These are phyloP conservation scores for Diplodia sapinea DNA, from an alignment of 2,329 filamentous ascomycete genomes.

Conservation along the genomic window DNA sequence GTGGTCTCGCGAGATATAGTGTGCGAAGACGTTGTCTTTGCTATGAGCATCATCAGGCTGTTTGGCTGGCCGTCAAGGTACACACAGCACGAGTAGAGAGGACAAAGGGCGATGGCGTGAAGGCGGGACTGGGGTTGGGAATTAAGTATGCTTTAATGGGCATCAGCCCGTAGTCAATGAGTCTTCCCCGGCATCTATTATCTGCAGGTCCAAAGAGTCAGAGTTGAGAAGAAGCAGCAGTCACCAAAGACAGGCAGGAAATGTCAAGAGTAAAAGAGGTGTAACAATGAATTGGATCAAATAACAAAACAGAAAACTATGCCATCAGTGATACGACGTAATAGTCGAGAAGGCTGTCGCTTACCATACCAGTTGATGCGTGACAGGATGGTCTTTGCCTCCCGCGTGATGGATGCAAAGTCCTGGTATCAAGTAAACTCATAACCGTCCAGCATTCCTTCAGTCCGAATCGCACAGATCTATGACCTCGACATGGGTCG, in stretches of 20 bases:
- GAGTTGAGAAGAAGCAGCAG: too few relatives aligned
- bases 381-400: neutral
- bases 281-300: neutral
- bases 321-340: neutral
- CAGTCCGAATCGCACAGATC: constrained; percentile 21
- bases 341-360: neutral
- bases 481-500: constrained; percentile 9
- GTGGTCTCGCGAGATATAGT: too few relatives aligned
- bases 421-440: neutral
- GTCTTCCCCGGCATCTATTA: too few relatives aligned
- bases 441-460: neutral
- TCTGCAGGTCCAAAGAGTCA: too few relatives aligned
- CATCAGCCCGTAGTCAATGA: too few relatives aligned
- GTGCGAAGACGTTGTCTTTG: too few relatives aligned
- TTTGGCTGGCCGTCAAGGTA: too few relatives aligned
- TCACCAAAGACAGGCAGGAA: neutral
- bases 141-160: too few relatives aligned
- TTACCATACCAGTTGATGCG: neutral
- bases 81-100: too few relatives aligned
- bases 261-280: neutral
- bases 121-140: too few relatives aligned
- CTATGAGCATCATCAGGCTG: too few relatives aligned
- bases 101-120: too few relatives aligned
- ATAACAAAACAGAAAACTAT: neutral
- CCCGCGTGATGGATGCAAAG: neutral